Evolutionary conservation across 1,284 basidiomycete species (phyloP), one percentile per base, ranked within the genome.

Genomic region (Meira miltonrushii): DNA sequence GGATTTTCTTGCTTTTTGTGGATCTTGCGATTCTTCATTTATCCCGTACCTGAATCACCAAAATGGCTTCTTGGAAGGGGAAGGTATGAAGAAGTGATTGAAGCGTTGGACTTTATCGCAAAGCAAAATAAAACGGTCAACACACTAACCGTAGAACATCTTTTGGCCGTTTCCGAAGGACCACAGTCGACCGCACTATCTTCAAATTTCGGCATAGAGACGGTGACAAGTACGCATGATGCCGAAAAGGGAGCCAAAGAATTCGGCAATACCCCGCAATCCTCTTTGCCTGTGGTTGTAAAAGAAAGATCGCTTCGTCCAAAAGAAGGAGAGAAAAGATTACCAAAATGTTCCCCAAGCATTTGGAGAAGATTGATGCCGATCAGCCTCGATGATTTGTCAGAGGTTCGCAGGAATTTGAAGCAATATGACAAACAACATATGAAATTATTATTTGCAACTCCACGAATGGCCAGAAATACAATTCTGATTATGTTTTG

Each of bases 31-130:
- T 75, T 74, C 59, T 67, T 72, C 55, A 59, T 80, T 43, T 77
- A 79, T 48, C 80, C 80, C 51, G 79, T 86, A 19, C 81, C 83
- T 60, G 85, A 86, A 70, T 85, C 84, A 12, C 82, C 85, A 23
- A 86, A 86, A 71, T 86, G 82, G 77, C 82, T 91, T 33, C 84
- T 90, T 75, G 85, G 85, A 6, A 84, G 85, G 59, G 88, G 88
- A 0, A 80, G 81, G 40, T 88, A 90, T 66, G 82, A 81, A 13
- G 84, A 86, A 53, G 89, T 89, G 0, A 84, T 91, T 23, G 83
- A 83, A 15, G 82, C 89, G 53, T 79, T 92, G 21, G 83, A 86
- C 61, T 81, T 81, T 33, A 83, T 91, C 17, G 89, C 89, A 1
- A 78, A 79, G 37, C 88, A 85, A 79, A 91, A 93, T 73, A 82